A percentile compares a stretch with the other conserved stretches of the same genome.
Evolutionary conservation across 1,284 basidiomycete species (phyloP).

Genomic region (Peniophora sp.): DNA sequence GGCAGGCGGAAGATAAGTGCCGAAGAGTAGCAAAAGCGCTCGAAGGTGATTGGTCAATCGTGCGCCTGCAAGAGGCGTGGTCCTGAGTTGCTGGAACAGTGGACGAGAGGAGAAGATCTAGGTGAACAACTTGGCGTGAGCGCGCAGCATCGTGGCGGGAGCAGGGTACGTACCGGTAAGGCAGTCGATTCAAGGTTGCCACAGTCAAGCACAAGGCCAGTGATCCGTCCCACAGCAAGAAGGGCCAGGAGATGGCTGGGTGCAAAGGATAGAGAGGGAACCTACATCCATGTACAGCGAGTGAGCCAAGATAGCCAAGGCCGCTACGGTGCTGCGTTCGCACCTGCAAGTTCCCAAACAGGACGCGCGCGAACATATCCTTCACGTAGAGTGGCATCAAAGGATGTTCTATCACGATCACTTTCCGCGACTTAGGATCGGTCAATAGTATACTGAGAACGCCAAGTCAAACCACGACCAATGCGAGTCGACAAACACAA

Average conservation of each 20-base stretch:
- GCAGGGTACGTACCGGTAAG: constrained; percentile 61
- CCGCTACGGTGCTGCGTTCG: constrained; percentile 9
- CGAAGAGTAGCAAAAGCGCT: constrained; percentile 73
- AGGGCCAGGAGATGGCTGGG: constrained; percentile 81
- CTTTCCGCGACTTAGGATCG: constrained; percentile 89
- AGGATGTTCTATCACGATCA: constrained; percentile 88
- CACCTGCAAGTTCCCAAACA: constrained; percentile 90
- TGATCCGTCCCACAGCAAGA: constrained; percentile 80
- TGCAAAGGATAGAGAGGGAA: constrained; percentile 89
- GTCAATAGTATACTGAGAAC: constrained; percentile 75
- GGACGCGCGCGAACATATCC: constrained; percentile 75
- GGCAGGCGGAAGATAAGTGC: constrained; percentile 73
- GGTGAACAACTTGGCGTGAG: constrained; percentile 3
- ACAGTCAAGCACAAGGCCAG: constrained; percentile 88
- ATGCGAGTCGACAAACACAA: constrained; percentile 1
- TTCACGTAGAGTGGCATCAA: constrained; percentile 82
- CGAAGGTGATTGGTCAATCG: constrained; percentile 71
- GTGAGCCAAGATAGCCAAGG: neutral
- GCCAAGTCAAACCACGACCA: constrained; percentile 13
- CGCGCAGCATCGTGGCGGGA: constrained; percentile 1
- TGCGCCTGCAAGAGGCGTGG: constrained; percentile 77
- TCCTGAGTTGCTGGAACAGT: constrained; percentile 70
- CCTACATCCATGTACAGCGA: constrained; percentile 34
- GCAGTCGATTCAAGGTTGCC: constrained; percentile 87
- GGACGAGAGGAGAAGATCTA: constrained; percentile 88